phyloP scores from a whole-genome alignment of 2,329 filamentous ascomycete species.

The Zymoseptoria crescenta region DNA sequence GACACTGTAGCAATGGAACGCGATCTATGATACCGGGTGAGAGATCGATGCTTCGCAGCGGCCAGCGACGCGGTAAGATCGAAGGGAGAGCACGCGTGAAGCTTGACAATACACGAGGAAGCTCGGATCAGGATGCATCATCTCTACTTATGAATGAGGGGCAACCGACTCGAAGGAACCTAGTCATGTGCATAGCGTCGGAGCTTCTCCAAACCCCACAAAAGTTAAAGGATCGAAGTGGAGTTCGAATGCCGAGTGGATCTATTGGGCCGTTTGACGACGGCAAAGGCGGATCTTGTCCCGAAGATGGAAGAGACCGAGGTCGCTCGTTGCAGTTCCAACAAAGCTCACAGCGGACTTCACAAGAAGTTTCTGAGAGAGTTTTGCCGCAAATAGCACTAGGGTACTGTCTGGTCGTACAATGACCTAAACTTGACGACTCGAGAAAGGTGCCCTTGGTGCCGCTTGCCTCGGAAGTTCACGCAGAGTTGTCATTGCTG shows the following conservation, averaged over 20 bases:
- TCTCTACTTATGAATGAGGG: conserved; percentile 1
- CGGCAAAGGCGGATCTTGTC: background rate
- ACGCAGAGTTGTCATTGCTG: too few relatives aligned
- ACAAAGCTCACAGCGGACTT: background rate
- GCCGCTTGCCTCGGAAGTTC: too few relatives aligned
- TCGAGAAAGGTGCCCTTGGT: too few relatives aligned
- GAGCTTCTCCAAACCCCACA: background rate
- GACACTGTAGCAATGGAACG: background rate
- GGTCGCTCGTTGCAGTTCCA: background rate
- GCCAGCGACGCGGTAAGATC: background rate
- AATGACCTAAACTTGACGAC: too few relatives aligned
- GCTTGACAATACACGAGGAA: background rate
- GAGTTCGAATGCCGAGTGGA: background rate
- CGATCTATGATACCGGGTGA: background rate
- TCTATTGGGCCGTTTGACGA: background rate
- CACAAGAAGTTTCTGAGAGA: background rate
- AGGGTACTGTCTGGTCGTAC: too few relatives aligned
- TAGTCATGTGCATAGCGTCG: conserved; percentile 1
- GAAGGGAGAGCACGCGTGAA: background rate
- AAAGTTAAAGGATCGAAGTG: background rate
- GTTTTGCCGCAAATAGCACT: too few relatives aligned
- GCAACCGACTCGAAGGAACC: background rate
- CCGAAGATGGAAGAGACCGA: background rate
- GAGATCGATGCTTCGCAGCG: background rate
- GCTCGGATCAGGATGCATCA: background rate